A percentile compares a stretch with the other conserved stretches of the same genome.
These are phyloP conservation scores for Camelina laxa DNA, from an alignment of 345 rosid species.

Conservation along the genomic window DNA sequence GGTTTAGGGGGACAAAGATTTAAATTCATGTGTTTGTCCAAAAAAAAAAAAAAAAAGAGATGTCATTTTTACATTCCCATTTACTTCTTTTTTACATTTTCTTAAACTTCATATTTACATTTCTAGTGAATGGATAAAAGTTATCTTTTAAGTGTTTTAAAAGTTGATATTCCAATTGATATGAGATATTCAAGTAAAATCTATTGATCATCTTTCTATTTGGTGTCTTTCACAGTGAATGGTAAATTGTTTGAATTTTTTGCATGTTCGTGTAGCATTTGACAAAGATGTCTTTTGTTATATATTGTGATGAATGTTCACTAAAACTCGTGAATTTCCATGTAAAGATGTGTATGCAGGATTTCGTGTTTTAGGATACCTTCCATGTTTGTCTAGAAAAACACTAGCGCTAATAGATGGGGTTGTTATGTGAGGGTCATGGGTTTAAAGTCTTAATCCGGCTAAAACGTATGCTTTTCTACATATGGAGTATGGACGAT, in stretches of 20 bases:
- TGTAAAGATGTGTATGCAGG: not conserved
- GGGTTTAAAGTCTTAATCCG: not conserved
- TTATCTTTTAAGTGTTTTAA: too few relatives aligned
- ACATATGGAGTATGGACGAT: too few relatives aligned
- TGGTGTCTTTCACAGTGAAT: not conserved
- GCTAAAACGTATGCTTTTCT: not conserved
- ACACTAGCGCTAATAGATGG: not conserved
- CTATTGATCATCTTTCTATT: not conserved
- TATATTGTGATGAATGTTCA: not conserved
- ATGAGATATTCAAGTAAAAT: not conserved
- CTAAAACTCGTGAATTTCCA: not conserved
- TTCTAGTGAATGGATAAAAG: not conserved
- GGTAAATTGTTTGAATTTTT: not conserved
- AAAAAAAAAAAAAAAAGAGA: too few relatives aligned
- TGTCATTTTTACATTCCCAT: constrained; percentile 12
- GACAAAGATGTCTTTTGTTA: not conserved
- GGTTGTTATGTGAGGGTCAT: not conserved
- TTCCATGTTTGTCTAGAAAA: not conserved
- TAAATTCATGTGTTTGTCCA: too few relatives aligned
- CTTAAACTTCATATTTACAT: not conserved
- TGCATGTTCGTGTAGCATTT: not conserved
- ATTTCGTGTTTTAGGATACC: not conserved
- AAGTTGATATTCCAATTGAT: too few relatives aligned
- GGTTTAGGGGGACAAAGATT: too few relatives aligned
- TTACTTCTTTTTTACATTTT: not conserved